Evolutionary conservation across 495 filamentous ascomycete species (phyloP).

Genomic region (Astrothelium subdiscretum): DNA sequence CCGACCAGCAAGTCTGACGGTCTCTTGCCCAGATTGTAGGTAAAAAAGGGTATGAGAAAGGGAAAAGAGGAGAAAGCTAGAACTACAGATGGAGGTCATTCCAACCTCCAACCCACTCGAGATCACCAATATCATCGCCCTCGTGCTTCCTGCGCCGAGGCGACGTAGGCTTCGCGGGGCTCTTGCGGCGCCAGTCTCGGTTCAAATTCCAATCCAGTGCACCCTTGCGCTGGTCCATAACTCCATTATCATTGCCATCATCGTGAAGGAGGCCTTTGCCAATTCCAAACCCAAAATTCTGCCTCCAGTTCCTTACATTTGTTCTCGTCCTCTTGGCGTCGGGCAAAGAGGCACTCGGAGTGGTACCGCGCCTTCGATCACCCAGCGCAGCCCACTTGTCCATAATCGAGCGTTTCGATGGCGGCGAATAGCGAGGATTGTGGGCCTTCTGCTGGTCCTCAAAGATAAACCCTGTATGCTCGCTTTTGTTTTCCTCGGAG

Average conservation of each 20-base stretch:
- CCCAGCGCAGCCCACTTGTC: constrained; percentile 87
- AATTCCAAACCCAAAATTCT: constrained; percentile 3
- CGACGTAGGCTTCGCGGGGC: constrained; percentile 13
- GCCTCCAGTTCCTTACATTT: constrained; percentile 14
- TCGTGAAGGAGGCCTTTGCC: constrained; percentile 1
- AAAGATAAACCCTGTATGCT: constrained; percentile 57
- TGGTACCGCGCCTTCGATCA: constrained; percentile 50
- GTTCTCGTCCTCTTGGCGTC: constrained; percentile 10
- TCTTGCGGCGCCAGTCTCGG: constrained; percentile 51
- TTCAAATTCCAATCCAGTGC: constrained; percentile 28
- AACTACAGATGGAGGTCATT: constrained; percentile 45
- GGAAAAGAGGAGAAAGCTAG: constrained; percentile 19
- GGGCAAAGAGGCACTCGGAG: background rate
- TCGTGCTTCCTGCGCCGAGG: constrained; percentile 34
- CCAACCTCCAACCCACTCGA: constrained; percentile 89
- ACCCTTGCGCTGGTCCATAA: constrained; percentile 10
- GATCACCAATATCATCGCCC: constrained; percentile 52
- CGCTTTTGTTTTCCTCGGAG: constrained; percentile 16
- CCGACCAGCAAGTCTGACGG: background rate
- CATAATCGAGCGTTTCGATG: constrained; percentile 39
- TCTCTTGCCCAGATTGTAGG: background rate
- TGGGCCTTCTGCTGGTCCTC: constrained; percentile 43
- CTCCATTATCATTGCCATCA: background rate
- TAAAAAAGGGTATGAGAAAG: constrained; percentile 6
- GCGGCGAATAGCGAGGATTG: constrained; percentile 38